Evolutionary conservation across 768 basidiomycete genomes (phyloP), one percentile per base, ranked within the genome.

Genomic region (Hygrophoropsis aurantiaca): DNA sequence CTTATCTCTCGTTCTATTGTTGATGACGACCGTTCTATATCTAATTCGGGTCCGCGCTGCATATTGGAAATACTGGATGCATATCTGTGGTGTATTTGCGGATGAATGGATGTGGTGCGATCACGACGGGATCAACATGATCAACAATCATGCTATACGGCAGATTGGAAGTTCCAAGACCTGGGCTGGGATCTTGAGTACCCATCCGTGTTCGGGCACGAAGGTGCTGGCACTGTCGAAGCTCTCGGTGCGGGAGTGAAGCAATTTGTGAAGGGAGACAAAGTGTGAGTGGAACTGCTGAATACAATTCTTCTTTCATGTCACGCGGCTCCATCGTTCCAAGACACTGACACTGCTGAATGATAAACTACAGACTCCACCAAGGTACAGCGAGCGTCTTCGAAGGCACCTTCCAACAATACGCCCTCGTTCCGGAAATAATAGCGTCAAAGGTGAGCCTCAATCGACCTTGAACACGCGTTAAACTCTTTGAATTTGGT

Each of bases 91-190:
- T n/a, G n/a, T n/a, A n/a, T n/a, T n/a, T n/a, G n/a, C n/a, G n/a
- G n/a, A n/a, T n/a, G n/a, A n/a, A n/a, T n/a, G n/a, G n/a, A n/a
- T n/a, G n/a, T n/a, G n/a, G n/a, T n/a, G n/a, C n/a, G n/a, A n/a
- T n/a, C n/a, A 30, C 13, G 27, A 30, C 13, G 13, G 6, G 27
- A 30, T 30, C 27, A 7, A 13, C 13, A 13, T 13, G 27, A 30
- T 13, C n/a, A n/a, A 30, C 27, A 30, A 6, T 30, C 6, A 30
- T 30, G 13, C 27, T 30, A 6, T 6, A 7, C 6, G 7, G 13
- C 27, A 30, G 70, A 79, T 47, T 74, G 73, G 72, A 73, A 73
- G 53, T 62, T 75, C 11, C 71, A 71, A 40, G 63, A 53, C 42
- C 59, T 56, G 30, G 62, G 58, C 19, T 27, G 57, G 11, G 59